A percentile compares a stretch with the other conserved stretches of the same genome.
Conservation (phyloP, 192 early-diverging fungal species). For the Phlyctochytrium planicorne region DNA sequence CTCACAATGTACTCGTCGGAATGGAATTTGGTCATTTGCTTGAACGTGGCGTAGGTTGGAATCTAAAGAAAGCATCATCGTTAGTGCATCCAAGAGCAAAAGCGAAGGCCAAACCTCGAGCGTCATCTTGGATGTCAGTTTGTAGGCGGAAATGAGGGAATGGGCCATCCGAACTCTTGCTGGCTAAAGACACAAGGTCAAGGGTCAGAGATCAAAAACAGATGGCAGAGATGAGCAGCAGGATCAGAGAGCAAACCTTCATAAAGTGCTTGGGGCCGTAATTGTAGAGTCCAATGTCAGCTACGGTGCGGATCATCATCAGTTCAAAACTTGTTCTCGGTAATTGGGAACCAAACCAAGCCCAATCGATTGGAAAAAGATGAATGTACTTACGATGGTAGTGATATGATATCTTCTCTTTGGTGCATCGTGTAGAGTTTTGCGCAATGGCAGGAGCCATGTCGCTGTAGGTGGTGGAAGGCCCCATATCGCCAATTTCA, state of each 20-base stretch:
- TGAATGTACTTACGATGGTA: constrained; percentile 37
- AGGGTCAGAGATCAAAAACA: not conserved
- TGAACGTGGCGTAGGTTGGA: constrained; percentile 83
- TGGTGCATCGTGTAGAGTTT: constrained; percentile 8
- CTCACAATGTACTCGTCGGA: constrained; percentile 81
- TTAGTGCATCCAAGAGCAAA: not conserved
- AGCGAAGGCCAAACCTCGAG: constrained; percentile 31
- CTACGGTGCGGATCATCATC: constrained; percentile 6
- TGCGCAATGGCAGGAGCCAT: not conserved
- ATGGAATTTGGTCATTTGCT: constrained; percentile 94
- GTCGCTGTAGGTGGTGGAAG: no score
- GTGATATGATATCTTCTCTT: constrained; percentile 39
- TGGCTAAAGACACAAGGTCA: constrained; percentile 56
- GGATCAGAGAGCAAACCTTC: constrained; percentile 38
- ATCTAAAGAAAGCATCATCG: constrained; percentile 43
- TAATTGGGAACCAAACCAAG: not conserved
- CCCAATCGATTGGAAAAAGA: not conserved
- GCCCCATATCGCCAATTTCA: no score
- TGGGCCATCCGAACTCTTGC: constrained; percentile 92
- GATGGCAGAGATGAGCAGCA: not conserved
- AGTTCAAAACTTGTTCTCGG: not conserved
- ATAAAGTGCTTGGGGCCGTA: constrained; percentile 55
- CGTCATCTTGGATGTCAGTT: constrained; percentile 87
- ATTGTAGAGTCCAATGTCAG: constrained; percentile 59
- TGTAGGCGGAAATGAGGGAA: constrained; percentile 89